Conservation (phyloP, 257 asterid genomes). For the Voacanga thouarsii region DNA sequence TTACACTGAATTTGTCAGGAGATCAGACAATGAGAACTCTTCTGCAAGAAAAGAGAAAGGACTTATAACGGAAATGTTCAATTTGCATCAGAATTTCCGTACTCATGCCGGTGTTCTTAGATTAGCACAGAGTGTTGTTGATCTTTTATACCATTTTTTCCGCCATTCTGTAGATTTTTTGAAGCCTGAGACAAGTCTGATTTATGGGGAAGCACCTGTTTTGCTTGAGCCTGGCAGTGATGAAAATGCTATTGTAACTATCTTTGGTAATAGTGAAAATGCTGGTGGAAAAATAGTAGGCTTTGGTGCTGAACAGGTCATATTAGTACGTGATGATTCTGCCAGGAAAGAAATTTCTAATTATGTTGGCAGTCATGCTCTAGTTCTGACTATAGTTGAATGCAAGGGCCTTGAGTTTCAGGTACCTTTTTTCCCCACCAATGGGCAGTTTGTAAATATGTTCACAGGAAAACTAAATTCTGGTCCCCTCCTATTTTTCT, state of each 20-base stretch:
- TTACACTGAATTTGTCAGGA: conserved; percentile 47
- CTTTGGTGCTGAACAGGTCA: conserved; percentile 68
- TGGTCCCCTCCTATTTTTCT: neutral
- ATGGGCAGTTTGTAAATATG: too few species aligned
- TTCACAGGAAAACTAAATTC: neutral
- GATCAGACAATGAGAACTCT: conserved; percentile 13
- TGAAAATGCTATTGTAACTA: conserved; percentile 45
- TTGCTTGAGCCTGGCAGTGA: conserved; percentile 49
- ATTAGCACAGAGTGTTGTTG: conserved; percentile 65
- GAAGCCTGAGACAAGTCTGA: conserved; percentile 50
- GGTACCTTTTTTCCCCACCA: conserved; percentile 30
- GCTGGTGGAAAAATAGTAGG: conserved; percentile 41
- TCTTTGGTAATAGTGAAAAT: conserved; percentile 43
- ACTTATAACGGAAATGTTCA: conserved; percentile 37
- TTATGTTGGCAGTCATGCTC: conserved; percentile 51
- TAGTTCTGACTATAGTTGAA: conserved; percentile 53
- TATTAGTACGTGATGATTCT: conserved; percentile 51
- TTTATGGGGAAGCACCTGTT: conserved; percentile 62
- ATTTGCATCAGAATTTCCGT: conserved; percentile 57
- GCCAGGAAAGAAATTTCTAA: conserved; percentile 36
- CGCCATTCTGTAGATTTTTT: conserved; percentile 26
- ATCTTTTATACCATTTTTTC: conserved; percentile 52
- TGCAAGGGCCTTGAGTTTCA: conserved; percentile 79
- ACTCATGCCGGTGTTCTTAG: conserved; percentile 65
- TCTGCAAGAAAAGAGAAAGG: conserved; percentile 29